Percentiles rank a stretch among this genome's conserved stretches.
Conservation (phyloP, 108 stramenopile species). For the Nitzschia sp. region DNA sequence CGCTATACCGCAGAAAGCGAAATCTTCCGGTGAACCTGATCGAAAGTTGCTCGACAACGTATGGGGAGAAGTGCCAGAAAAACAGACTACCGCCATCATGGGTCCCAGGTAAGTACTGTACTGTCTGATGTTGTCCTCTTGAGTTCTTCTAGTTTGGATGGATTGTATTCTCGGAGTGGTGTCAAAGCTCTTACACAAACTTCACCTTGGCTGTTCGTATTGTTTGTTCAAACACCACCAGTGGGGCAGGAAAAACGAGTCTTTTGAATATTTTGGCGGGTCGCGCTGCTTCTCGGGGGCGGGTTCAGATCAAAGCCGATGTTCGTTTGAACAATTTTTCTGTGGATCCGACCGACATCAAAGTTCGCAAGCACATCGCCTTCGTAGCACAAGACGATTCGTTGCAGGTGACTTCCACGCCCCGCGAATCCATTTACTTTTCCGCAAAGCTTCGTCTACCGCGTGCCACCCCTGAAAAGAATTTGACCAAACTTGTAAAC, state of each 20-base stretch:
- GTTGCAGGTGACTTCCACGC: conserved; percentile 73
- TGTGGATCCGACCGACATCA: conserved; percentile 50
- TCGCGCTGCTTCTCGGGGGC: conserved; percentile 41
- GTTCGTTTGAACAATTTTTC: conserved; percentile 58
- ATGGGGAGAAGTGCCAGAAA: conserved; percentile 73
- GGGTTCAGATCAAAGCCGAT: conserved; percentile 48
- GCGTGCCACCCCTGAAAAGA: conserved; percentile 42
- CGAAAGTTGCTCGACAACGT: conserved; percentile 53
- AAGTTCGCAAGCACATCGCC: conserved; percentile 59
- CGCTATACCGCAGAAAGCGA: conserved; percentile 8
- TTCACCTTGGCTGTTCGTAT: background rate
- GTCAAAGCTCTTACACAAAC: no score
- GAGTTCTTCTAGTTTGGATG: no score
- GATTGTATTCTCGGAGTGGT: no score
- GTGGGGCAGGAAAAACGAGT: conserved; percentile 71
- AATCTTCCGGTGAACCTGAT: conserved; percentile 25
- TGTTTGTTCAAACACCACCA: background rate
- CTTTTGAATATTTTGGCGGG: conserved; percentile 83
- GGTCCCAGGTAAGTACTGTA: conserved; percentile 15
- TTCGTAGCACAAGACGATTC: conserved; percentile 90
- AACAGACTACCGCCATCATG: conserved; percentile 66
- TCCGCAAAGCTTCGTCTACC: conserved; percentile 79
- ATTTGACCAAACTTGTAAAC: conserved; percentile 64
- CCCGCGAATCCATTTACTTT: conserved; percentile 85
- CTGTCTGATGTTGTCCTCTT: background rate